A percentile compares a stretch with the other conserved stretches of the same genome.
Evolutionary conservation across 441 rosid species (phyloP).

Genomic region (Francoa sonchifolia): DNA sequence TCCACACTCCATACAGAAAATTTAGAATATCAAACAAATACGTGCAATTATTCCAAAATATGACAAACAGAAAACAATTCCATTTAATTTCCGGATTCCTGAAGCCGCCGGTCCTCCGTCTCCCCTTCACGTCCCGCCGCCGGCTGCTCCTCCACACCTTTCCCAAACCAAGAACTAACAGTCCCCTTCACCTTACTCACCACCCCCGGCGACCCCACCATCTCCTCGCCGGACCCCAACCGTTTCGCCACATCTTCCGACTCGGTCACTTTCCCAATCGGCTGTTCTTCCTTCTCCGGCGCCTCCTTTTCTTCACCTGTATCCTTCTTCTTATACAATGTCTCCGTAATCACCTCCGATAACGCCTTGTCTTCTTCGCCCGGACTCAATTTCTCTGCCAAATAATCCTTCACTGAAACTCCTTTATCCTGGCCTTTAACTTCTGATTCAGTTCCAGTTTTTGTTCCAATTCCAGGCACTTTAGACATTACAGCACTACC

Average conservation of each 20-base stretch:
- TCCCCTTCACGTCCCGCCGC: no score
- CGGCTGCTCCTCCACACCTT: conserved; percentile 20
- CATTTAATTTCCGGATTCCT: no score
- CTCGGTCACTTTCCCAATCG: conserved; percentile 29
- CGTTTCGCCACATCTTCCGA: conserved; percentile 35
- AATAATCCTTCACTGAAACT: conserved; percentile 33
- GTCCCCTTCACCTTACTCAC: conserved; percentile 44
- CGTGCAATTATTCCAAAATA: no score
- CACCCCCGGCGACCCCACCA: conserved; percentile 12
- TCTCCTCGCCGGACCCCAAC: conserved; percentile 20
- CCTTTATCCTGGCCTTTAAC: conserved; percentile 25
- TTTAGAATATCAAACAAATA: no score
- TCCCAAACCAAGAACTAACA: conserved; percentile 45
- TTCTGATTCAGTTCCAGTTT: conserved; percentile 15
- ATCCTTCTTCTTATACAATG: conserved; percentile 18
- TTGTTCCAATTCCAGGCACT: conserved; percentile 13
- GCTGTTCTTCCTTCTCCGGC: conserved; percentile 8
- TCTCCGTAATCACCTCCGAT: conserved; percentile 42
- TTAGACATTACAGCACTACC: conserved; percentile 30
- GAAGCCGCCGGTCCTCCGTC: no score
- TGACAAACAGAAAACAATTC: no score
- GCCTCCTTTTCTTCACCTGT: conserved; percentile 8
- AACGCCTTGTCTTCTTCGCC: conserved; percentile 68
- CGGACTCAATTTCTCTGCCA: conserved; percentile 46
- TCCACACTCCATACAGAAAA: no score